phyloP scores from a whole-genome alignment of 2,329 filamentous ascomycete species.

The Ceratocystis cubensis region DNA sequence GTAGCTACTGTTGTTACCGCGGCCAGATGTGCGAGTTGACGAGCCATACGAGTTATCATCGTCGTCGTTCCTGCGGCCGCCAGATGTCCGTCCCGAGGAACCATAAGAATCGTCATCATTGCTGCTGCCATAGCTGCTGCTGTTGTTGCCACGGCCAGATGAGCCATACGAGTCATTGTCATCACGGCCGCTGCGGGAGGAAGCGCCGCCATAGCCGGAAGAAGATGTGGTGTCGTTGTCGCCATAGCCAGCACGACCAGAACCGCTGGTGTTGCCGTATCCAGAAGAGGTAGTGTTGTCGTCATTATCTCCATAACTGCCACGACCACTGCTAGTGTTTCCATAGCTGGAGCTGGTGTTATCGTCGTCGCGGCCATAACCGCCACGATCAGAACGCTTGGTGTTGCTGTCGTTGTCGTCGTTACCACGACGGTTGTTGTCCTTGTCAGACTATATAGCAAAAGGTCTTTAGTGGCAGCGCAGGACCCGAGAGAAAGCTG shows the following conservation, averaged over 20 bases:
- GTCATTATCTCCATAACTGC: not conserved
- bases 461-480: not conserved
- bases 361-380: not conserved
- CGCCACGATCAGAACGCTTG: not conserved
- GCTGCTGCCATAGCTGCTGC: not conserved
- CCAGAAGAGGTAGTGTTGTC: slow-evolving; percentile 14
- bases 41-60: not conserved
- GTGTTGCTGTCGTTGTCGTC: slow-evolving; percentile 22
- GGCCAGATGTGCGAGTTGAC: slow-evolving; percentile 16
- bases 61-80: not conserved
- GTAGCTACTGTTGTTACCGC: slow-evolving; percentile 19
- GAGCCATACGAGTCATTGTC: slow-evolving; percentile 16
- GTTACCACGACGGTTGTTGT: slow-evolving; percentile 19
- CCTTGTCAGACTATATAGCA: slow-evolving; percentile 3
- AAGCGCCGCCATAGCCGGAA: slow-evolving; percentile 22
- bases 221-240: slow-evolving; percentile 23
- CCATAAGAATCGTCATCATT: not conserved
- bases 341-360: not conserved
- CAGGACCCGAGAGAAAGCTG: not conserved
- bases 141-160: slow-evolving; percentile 22
- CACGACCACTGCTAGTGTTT: not conserved
- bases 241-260: not conserved
- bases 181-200: slow-evolving; percentile 21
- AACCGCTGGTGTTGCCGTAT: slow-evolving; percentile 21
- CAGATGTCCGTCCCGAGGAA: not conserved